Base-by-base conservation (phyloP, 2,329 filamentous ascomycete genomes). In the Fusarium aywerte region DNA sequence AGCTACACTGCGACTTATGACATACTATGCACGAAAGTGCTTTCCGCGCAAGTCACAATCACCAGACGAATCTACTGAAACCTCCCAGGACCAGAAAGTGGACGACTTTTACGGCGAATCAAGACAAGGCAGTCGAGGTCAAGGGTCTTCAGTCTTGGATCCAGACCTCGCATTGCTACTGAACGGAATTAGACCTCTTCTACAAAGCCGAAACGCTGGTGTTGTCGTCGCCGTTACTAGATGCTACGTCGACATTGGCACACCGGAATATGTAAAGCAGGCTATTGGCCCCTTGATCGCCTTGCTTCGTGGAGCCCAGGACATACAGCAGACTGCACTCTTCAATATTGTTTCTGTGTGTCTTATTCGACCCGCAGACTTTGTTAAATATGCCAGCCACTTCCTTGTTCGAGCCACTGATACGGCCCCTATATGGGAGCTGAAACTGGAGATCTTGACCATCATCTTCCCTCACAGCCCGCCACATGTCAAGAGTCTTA, bases 341-440 rank as follows among this genome's bases (percentile, higher is more conserved):
- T 95, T 95, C 82, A 97, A 98, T 76, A 94, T 98, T 60, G 93
- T 97, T 12, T 91, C 93, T n/a, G 92, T 99, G 42, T 96, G 92
- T 73, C 83, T 98, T 12, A 82, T 85, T 27, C 84, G 88, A 16
- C 93, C 96, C 0, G 82, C 86, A 36, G 86, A 90, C n/a, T 99
- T 99, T 76, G 91, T 95, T 56, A 91, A 89, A 74, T 95, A 97
- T 74, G 88, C 91, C 18, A 92, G 91, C 32, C 96, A 97, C 79
- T 99, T 99, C 76, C 85, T 99, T 12, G 87, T 99, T 51, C 89
- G 90, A 58, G 87, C 90, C 42, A 90, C 89, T 1, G 96, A 99
- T 75, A 83, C 90, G 2, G 87, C 90, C 15, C 87, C 92, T 20
- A 90, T 97, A 20, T 97, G 93, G 92, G 90, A 91, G 64, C 84